A percentile compares a stretch with the other conserved stretches of the same genome.
Conservation (phyloP, 1,139 yeast species). For the Debaryomyces nepalensis region DNA sequence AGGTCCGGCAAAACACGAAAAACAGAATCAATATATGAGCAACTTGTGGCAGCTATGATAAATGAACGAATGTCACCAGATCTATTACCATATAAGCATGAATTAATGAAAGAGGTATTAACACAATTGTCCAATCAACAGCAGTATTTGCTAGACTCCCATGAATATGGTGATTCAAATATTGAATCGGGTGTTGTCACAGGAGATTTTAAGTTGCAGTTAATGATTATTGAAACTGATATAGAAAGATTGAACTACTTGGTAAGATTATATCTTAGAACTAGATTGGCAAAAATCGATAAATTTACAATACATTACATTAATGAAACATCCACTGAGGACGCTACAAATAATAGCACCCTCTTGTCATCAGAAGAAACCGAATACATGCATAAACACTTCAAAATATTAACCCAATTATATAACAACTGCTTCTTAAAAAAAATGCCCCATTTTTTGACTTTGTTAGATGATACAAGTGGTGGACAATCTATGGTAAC, state of each 20-base stretch:
- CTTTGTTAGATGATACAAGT: conserved; percentile 73
- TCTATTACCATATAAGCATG: conserved; percentile 69
- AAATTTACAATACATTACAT: conserved; percentile 62
- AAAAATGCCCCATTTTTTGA: conserved; percentile 68
- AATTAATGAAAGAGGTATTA: conserved; percentile 60
- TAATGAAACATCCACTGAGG: conserved; percentile 29
- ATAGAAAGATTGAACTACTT: conserved; percentile 84
- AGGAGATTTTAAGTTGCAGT: conserved; percentile 75
- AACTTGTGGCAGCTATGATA: conserved; percentile 71
- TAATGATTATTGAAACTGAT: conserved; percentile 89
- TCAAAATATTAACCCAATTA: conserved; percentile 63
- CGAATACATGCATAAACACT: conserved; percentile 65
- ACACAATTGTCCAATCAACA: conserved; percentile 67
- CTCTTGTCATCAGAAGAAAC: conserved; percentile 63
- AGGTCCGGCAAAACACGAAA: neutral
- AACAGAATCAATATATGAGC: conserved; percentile 37
- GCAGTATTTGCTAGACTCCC: conserved; percentile 68
- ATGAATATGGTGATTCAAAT: conserved; percentile 52
- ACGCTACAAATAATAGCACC: conserved; percentile 26
- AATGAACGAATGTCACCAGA: conserved; percentile 88
- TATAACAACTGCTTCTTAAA: conserved; percentile 71
- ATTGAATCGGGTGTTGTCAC: conserved; percentile 43
- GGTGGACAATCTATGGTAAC: conserved; percentile 83
- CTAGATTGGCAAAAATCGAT: conserved; percentile 77
- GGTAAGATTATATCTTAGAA: conserved; percentile 76